phyloP scores from a whole-genome alignment of 2,329 filamentous ascomycete genomes.

The Phaeoacremonium minimum region DNA sequence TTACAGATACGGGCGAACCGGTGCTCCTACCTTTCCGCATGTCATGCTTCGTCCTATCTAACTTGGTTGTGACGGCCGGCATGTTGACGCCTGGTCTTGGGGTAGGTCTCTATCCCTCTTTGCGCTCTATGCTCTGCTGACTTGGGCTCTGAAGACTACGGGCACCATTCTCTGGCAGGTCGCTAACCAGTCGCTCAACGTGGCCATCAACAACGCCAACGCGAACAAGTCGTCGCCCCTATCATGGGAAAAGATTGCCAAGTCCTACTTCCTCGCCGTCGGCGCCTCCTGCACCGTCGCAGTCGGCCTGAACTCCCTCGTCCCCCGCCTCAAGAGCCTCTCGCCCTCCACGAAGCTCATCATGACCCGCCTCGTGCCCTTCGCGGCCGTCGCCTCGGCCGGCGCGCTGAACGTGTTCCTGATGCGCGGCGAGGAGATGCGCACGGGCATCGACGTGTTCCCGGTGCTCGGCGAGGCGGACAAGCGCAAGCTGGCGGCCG shows the following conservation, averaged over 20 bases:
- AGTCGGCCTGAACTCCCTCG: constrained; percentile 83
- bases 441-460: constrained; percentile 87
- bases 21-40: constrained; percentile 96
- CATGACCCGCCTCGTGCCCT: constrained; percentile 85
- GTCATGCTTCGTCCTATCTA: constrained; percentile 92
- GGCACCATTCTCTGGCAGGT: constrained; percentile 94
- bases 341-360: constrained; percentile 71
- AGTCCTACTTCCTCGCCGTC: constrained; percentile 90
- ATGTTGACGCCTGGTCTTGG: constrained; percentile 90
- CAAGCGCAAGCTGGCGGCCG: constrained; percentile 49
- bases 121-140: background rate
- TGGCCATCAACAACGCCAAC: constrained; percentile 96
- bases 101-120: constrained; percentile 36
- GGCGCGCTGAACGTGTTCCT: constrained; percentile 93
- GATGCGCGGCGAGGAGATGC: constrained; percentile 96
- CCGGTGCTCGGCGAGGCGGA: constrained; percentile 71
- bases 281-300: constrained; percentile 92
- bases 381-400: constrained; percentile 89
- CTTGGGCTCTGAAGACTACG: constrained; percentile 47
- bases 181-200: constrained; percentile 94
- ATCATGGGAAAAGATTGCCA: constrained; percentile 71
- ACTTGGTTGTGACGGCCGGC: constrained; percentile 88
- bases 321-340: constrained; percentile 76
- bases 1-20: constrained; percentile 79
- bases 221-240: constrained; percentile 96